phyloP scores from a whole-genome alignment of 2,329 filamentous ascomycete genomes.

The Rutstroemia sp. region DNA sequence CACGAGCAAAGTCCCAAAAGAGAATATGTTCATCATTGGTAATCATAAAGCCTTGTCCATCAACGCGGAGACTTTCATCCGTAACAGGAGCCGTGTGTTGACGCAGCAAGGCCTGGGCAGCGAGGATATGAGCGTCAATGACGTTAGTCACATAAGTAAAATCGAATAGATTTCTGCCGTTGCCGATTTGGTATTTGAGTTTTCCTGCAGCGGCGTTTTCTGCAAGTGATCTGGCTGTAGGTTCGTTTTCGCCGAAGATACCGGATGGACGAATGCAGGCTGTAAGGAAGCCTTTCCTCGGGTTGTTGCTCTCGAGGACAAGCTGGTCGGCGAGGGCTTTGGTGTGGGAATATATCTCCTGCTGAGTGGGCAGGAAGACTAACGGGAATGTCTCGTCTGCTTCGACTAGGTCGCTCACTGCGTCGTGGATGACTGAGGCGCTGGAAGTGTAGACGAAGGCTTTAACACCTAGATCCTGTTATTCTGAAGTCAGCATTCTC shows the following conservation, averaged over 20 bases:
- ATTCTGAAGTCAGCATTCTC: not conserved
- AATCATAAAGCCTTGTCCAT: constrained; percentile 15
- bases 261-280: constrained; percentile 40
- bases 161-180: constrained; percentile 46
- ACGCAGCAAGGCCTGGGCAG: constrained; percentile 32
- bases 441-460: constrained; percentile 46
- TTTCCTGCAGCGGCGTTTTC: constrained; percentile 38
- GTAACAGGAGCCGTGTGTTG: constrained; percentile 25
- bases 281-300: constrained; percentile 36
- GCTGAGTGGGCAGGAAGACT: constrained; percentile 11
- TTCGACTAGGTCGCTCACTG: constrained; percentile 37
- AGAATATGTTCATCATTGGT: constrained; percentile 15
- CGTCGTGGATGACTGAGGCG: constrained; percentile 41
- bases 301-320: constrained; percentile 12
- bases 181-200: constrained; percentile 42
- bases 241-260: constrained; percentile 41
- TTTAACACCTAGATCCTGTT: constrained; percentile 37
- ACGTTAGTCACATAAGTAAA: constrained; percentile 43
- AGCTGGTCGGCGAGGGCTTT: constrained; percentile 17
- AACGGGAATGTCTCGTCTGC: constrained; percentile 32
- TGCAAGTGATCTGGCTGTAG: constrained; percentile 28
- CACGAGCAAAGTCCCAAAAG: constrained; percentile 15
- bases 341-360: constrained; percentile 14
- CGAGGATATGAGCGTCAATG: constrained; percentile 43
- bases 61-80: constrained; percentile 1